Evolutionary conservation across 2,329 filamentous ascomycete species (phyloP).

Genomic region (Furcasterigmium sp.): DNA sequence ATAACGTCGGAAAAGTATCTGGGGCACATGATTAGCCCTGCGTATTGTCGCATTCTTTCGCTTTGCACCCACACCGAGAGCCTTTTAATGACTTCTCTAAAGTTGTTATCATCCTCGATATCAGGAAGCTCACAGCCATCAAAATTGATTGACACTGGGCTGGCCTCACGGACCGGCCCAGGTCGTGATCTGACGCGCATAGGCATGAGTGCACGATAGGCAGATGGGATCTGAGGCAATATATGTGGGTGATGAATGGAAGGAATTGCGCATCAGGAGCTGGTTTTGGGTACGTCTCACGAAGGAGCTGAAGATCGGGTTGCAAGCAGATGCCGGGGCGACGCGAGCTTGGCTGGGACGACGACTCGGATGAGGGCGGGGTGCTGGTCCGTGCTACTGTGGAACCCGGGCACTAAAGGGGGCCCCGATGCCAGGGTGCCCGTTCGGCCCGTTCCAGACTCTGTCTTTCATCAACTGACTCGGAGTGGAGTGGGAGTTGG

Average conservation of each 20-base stretch:
- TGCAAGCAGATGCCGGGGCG: no score
- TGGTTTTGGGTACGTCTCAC: no score
- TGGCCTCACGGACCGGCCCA: slow-evolving; percentile 22
- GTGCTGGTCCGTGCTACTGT: no score
- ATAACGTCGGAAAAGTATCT: slow-evolving; percentile 62
- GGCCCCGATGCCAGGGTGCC: no score
- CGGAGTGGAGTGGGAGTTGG: no score
- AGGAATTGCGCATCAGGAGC: no score
- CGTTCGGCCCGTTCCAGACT: no score
- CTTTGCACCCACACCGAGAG: slow-evolving; percentile 48
- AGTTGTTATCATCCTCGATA: slow-evolving; percentile 53
- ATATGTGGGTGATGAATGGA: neutral
- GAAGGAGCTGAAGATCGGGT: no score
- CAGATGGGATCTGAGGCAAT: neutral
- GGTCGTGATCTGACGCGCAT: slow-evolving; percentile 29
- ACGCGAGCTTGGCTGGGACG: no score
- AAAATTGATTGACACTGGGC: slow-evolving; percentile 25
- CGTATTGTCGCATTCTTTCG: neutral
- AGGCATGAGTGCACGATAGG: slow-evolving; percentile 21
- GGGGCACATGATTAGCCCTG: neutral
- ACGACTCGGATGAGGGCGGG: no score
- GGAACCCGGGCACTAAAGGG: no score
- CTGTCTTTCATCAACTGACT: no score
- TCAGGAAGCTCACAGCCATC: slow-evolving; percentile 42
- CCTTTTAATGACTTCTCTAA: slow-evolving; percentile 62